Percentiles rank a stretch among this genome's conserved stretches.
These are phyloP conservation scores for Entamoeba moshkovskii DNA, from an alignment of 208 protist genomes.

Conservation along the genomic window DNA sequence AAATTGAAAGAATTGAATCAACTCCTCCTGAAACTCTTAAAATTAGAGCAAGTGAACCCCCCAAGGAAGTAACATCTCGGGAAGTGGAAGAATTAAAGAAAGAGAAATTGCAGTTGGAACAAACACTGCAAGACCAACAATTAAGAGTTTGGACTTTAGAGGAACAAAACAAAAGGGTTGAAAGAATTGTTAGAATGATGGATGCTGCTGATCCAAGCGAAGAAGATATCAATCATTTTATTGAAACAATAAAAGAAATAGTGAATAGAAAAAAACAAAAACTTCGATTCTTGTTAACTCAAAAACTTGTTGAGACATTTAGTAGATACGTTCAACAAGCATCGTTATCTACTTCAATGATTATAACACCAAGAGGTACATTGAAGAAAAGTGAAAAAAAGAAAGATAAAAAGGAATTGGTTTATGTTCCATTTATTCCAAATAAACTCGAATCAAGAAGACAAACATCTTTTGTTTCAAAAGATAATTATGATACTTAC, in stretches of 20 bases:
- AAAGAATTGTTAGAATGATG: background rate
- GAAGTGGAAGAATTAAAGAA: background rate
- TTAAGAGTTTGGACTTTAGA: background rate
- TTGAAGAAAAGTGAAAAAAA: too few species aligned
- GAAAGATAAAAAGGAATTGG: too few species aligned
- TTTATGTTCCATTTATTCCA: too few species aligned
- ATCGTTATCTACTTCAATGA: too few species aligned
- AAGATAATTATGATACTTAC: background rate
- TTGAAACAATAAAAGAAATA: background rate
- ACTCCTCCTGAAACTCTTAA: background rate
- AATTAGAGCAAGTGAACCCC: background rate
- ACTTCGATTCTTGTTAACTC: background rate
- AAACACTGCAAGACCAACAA: background rate
- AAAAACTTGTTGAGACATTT: background rate
- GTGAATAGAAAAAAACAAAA: background rate
- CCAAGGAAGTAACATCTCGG: background rate
- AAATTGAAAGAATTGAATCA: background rate
- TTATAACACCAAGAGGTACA: too few species aligned
- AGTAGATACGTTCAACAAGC: too few species aligned
- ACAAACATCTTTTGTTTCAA: background rate
- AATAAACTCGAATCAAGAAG: too few species aligned
- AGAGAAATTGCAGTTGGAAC: background rate
- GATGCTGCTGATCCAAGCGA: background rate
- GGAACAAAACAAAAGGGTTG: background rate
- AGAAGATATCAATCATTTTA: background rate